Percentiles rank a stretch among this genome's conserved stretches.
These are phyloP conservation scores for Melaleuca quinquenervia DNA, from an alignment of 345 rosid species.

Conservation along the genomic window DNA sequence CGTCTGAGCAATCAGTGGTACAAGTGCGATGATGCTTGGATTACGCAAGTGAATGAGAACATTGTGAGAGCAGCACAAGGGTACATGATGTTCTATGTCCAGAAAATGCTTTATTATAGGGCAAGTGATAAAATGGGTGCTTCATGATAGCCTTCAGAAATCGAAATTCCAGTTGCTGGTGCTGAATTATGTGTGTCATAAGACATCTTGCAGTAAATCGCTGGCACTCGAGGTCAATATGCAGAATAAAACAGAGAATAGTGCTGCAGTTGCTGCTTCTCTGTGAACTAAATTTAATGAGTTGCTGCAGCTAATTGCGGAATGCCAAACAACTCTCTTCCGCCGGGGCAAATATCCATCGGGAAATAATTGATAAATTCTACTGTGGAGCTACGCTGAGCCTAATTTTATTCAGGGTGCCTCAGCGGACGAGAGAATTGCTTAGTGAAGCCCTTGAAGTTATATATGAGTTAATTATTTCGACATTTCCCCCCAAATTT, in stretches of 20 bases:
- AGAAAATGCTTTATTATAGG: conserved; percentile 41
- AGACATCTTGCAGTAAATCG: not conserved
- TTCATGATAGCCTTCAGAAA: not conserved
- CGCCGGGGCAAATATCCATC: not conserved
- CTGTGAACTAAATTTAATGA: not conserved
- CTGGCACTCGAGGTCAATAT: not conserved
- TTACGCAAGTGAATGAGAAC: conserved; percentile 76
- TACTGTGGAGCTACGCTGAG: conserved; percentile 8
- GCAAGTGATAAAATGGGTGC: conserved; percentile 8
- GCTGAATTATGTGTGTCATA: not conserved
- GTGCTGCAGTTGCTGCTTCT: not conserved
- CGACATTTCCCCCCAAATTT: not conserved
- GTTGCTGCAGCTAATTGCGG: conserved; percentile 1
- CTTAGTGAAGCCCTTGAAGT: conserved; percentile 3
- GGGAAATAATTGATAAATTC: conserved; percentile 1
- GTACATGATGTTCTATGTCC: conserved; percentile 92
- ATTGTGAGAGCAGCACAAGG: conserved; percentile 82
- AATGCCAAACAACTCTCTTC: not conserved
- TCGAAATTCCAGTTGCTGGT: not conserved
- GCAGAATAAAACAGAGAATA: not conserved
- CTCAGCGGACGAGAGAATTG: conserved; percentile 9
- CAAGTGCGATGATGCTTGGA: conserved; percentile 93
- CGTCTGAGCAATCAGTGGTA: conserved; percentile 76
- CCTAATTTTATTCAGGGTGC: conserved; percentile 36
- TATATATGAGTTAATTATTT: conserved; percentile 4